Evolutionary conservation across 257 asterid genomes (phyloP), one percentile per base, ranked within the genome.

Genomic region (Solanum boliviense): DNA sequence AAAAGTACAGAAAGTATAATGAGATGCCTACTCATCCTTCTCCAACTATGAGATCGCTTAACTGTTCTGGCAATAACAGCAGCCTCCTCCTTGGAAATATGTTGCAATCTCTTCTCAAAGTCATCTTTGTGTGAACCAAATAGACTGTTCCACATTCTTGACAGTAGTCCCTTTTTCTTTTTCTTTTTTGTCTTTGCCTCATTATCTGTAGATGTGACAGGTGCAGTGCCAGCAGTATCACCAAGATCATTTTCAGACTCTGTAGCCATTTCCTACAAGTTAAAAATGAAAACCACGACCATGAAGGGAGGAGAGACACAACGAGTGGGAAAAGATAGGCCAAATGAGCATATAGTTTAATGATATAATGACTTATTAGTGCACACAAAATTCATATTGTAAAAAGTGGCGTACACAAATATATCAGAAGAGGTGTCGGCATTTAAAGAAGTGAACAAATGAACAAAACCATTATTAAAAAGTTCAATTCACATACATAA

Each of bases 1-100:
- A 92, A 89, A 74, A 95, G 88, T 60, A 93, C 91, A 29, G 98
- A 92, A 87, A 94, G 87, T 44, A 93, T 88, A 84, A 97, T 93
- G 83, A 95, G 91, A 79, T 94, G 85, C 92, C 94, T 92, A 29
- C 91, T 88, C 83, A 92, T 91, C 88, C 96, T 92, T 88, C 94
- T 93, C 91, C 92, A 93, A 87, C 91, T 91, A 31, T 91, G 94
- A 65, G 98, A 89, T 35, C 98, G 98, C 88, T 78, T 95, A 60
- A 89, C 91, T 38, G 94, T 92, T 91, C 97, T 93, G 52, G 93
- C 87, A 88, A 93, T 95, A 88, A 95, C 93, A 41, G 93, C 87
- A 83, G 95, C 95, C 94, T 97, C 99, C 92, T 97, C 98, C 94
- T 95, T 97, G 56, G 98, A 91, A 89, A 97, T 95, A 87, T 95